Percentiles rank a stretch among this genome's conserved stretches.
Conservation (phyloP, 1,284 basidiomycete species). For the Marasmius fiardii region DNA sequence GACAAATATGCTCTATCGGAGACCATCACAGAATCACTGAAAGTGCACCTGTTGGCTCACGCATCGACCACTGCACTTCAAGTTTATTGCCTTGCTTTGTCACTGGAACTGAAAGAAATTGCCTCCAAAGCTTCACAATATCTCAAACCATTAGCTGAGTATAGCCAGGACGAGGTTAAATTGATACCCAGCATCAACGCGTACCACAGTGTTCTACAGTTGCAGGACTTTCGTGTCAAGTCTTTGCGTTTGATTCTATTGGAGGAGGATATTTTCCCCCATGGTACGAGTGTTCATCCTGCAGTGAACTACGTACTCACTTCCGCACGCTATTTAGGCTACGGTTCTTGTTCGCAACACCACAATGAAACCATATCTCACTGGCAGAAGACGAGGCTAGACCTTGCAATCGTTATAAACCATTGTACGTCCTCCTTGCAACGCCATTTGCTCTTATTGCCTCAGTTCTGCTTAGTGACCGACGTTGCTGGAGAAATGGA, state of each 20-base stretch:
- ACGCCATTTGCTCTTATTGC: constrained; percentile 6
- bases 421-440: constrained; percentile 36
- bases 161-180: constrained; percentile 47
- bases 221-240: constrained; percentile 53
- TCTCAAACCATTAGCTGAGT: constrained; percentile 52
- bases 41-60: constrained; percentile 53
- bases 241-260: constrained; percentile 46
- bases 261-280: constrained; percentile 61
- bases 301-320: background rate
- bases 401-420: constrained; percentile 42
- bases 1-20: constrained; percentile 62
- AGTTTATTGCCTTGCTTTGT: constrained; percentile 53
- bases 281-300: constrained; percentile 34
- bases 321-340: constrained; percentile 37
- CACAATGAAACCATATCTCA: constrained; percentile 33
- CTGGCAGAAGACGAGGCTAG: constrained; percentile 49
- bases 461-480: constrained; percentile 37
- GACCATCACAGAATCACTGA: constrained; percentile 35
- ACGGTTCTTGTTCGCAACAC: constrained; percentile 54
- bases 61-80: constrained; percentile 45
- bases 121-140: constrained; percentile 56
- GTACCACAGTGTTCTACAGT: constrained; percentile 54
- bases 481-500: constrained; percentile 64
- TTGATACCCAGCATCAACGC: constrained; percentile 51
- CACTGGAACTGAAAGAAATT: constrained; percentile 36